These are phyloP conservation scores for Trametes gibbosa DNA, from an alignment of 768 basidiomycete genomes.

Conservation along the genomic window DNA sequence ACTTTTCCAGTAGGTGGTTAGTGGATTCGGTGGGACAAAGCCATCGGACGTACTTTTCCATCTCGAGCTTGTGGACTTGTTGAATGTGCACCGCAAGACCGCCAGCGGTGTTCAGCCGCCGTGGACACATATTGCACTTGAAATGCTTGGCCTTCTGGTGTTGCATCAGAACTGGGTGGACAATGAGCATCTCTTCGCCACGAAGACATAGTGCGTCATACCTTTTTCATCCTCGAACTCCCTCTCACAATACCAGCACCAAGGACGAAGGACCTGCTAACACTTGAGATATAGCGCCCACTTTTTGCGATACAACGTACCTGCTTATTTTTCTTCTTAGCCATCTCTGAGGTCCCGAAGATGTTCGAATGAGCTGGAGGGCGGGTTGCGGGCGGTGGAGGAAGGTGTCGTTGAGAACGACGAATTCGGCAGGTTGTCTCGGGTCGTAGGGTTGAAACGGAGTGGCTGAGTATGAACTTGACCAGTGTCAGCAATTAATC, in stretches of 20 bases:
- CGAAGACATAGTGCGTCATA: constrained; percentile 32
- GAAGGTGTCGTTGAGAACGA: constrained; percentile 4
- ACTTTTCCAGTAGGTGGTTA: constrained; percentile 31
- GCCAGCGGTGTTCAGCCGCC: constrained; percentile 94
- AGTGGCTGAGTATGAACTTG: background rate
- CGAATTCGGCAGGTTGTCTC: constrained; percentile 1
- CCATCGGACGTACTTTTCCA: constrained; percentile 53
- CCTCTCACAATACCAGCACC: constrained; percentile 99
- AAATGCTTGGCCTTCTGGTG: constrained; percentile 99
- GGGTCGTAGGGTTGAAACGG: background rate
- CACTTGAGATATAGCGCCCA: constrained; percentile 7
- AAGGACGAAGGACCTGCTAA: constrained; percentile 74
- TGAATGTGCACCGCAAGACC: constrained; percentile 97
- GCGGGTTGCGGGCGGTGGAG: background rate
- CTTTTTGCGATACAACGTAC: constrained; percentile 22
- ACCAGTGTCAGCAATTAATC: background rate
- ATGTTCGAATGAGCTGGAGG: background rate
- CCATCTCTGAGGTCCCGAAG: constrained; percentile 33
- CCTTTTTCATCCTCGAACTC: constrained; percentile 99
- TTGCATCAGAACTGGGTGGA: constrained; percentile 77
- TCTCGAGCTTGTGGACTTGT: constrained; percentile 98
- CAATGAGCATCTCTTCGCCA: background rate
- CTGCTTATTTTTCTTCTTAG: constrained; percentile 57
- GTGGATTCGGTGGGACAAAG: background rate
- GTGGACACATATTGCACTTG: constrained; percentile 94